phyloP scores from a whole-genome alignment of 495 filamentous ascomycete species.

The Entonaema liquescens region DNA sequence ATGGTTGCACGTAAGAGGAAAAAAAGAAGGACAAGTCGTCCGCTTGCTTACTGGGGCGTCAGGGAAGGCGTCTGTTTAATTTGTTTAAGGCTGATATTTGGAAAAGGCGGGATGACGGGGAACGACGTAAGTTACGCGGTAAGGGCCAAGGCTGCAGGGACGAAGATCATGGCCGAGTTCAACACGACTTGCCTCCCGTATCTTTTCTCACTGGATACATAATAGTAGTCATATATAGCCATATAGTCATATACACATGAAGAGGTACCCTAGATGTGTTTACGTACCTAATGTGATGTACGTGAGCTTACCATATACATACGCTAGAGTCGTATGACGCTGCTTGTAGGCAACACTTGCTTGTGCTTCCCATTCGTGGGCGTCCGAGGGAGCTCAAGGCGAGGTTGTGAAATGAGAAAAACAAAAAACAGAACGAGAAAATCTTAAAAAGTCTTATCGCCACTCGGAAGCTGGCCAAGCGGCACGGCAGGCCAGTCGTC shows the following conservation, averaged over 20 bases:
- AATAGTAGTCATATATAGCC: neutral
- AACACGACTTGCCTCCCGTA: neutral
- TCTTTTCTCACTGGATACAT: neutral
- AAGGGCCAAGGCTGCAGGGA: conserved; percentile 2
- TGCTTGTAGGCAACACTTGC: conserved; percentile 21
- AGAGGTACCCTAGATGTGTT: neutral
- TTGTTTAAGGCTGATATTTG: conserved; percentile 11
- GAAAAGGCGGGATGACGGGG: neutral
- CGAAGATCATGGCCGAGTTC: conserved; percentile 2
- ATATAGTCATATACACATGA: neutral
- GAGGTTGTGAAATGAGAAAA: neutral
- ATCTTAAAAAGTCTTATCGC: neutral
- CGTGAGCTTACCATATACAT: conserved; percentile 28
- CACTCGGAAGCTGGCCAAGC: conserved; percentile 13
- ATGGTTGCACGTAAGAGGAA: conserved; percentile 5
- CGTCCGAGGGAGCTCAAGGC: conserved; percentile 2
- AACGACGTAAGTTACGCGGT: neutral
- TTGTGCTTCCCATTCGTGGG: conserved; percentile 7
- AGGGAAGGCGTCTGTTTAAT: conserved; percentile 6
- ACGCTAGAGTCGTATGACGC: conserved; percentile 19
- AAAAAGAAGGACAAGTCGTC: conserved; percentile 27
- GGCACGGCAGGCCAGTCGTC: neutral
- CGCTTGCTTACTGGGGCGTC: conserved; percentile 32
- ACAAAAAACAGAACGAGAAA: neutral
- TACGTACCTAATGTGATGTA: conserved; percentile 8